A percentile compares a stretch with the other conserved stretches of the same genome.
phyloP scores from a whole-genome alignment of 108 stramenopile genomes.

The Parietichytrium sp. region DNA sequence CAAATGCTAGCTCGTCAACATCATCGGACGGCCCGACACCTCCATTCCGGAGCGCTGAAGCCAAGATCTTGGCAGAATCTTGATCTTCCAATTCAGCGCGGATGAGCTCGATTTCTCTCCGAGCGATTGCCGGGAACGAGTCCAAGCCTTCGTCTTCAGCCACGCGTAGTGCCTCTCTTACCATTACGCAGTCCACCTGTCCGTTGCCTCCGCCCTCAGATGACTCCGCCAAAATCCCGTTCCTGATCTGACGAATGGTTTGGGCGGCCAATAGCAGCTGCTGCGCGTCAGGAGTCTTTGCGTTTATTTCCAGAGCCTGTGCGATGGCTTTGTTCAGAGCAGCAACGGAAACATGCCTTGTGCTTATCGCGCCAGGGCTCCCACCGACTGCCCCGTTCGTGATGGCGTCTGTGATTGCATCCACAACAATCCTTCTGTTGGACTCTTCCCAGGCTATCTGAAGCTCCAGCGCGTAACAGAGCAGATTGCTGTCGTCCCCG shows the following conservation, averaged over 20 bases:
- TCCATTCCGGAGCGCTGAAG: neutral
- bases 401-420: neutral
- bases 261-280: neutral
- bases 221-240: neutral
- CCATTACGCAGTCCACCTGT: neutral
- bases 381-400: neutral
- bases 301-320: slow-evolving; percentile 27
- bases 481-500: neutral
- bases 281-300: slow-evolving; percentile 23
- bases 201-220: slow-evolving; percentile 18
- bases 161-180: neutral
- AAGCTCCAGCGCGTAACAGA: neutral
- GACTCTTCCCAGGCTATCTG: neutral
- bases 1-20: neutral
- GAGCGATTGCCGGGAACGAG: neutral
- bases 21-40: neutral
- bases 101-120: slow-evolving; percentile 17
- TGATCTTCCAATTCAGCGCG: neutral
- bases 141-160: neutral
- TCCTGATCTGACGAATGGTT: slow-evolving; percentile 22
- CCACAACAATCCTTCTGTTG: neutral
- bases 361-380: slow-evolving; percentile 4
- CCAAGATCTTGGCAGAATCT: neutral
- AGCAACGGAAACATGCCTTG: slow-evolving; percentile 20
- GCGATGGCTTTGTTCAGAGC: neutral